Evolutionary conservation across 1,284 basidiomycete species (phyloP), one percentile per base, ranked within the genome.

Genomic region (Cryptococcus maquisensis): DNA sequence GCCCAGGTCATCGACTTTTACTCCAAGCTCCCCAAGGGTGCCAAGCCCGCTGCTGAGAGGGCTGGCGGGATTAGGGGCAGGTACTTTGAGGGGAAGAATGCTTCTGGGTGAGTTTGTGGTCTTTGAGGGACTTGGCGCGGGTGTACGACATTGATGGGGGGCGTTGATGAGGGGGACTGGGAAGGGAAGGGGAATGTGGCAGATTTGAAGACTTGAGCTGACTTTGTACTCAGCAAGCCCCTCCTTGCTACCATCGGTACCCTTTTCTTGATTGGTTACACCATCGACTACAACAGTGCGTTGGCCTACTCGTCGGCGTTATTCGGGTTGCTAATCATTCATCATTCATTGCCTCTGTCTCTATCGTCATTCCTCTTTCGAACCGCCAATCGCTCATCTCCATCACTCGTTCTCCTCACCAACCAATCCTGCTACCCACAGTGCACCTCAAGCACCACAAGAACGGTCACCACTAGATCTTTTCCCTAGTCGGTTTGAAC

Each of bases 1-100:
- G 81, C 84, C 55, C 84, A 85, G 39, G 87, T 96, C 71, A 90
- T 96, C 62, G 84, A 87, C 71, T 96, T 96, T 79, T 97, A 97
- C 82, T 92, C 89, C 64, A 90, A 88, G 75, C 82, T 97, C 47
- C 93, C 92, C 64, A 81, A 81, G 71, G 80, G 80, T 48, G 65
- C 83, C 49, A 83, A 85, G 48, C 80, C 88, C n/a, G 74, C 82
- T 47, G 78, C 82, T 12, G 79, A 83, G 47, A 77, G 81, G 55
- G 71, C 79, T n/a, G 87, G 88, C 24, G 78, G 79, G 37, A 78
- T 94, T 71, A 89, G 90, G 75, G 87, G 75, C 50, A 80, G 85
- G 47, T 90, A 81, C 78, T 92, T 93, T 78, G 84, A 84, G 68
- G 90, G 89, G 60, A 84, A 86, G 78, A 95, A 91, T 76, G 91